A percentile compares a stretch with the other conserved stretches of the same genome.
phyloP scores from a whole-genome alignment of 2,329 filamentous ascomycete species.

The Fusarium udum region DNA sequence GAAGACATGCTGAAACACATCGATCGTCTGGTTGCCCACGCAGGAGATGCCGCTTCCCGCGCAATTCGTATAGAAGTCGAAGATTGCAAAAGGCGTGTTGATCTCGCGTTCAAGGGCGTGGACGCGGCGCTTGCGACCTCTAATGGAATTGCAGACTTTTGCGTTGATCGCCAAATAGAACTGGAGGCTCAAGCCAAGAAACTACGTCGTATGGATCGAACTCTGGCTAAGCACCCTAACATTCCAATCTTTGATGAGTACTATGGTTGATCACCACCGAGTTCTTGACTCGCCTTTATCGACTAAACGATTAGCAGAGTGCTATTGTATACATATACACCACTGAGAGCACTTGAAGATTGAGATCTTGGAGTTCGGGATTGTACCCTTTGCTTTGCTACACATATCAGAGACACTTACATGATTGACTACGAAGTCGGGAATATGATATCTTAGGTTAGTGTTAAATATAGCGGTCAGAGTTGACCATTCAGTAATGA shows the following conservation, averaged over 20 bases:
- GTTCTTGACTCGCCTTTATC: background rate
- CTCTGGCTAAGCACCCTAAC: background rate
- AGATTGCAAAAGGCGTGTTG: slow-evolving; percentile 1
- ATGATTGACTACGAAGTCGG: background rate
- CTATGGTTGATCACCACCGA: background rate
- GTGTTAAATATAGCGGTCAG: background rate
- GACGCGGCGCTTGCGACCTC: background rate
- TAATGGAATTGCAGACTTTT: background rate
- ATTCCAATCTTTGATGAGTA: background rate
- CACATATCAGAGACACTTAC: background rate
- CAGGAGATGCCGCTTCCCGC: background rate
- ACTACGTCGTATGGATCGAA: slow-evolving; percentile 7
- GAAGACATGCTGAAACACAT: background rate
- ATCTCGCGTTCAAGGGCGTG: background rate
- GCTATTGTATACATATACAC: background rate
- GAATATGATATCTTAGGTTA: background rate
- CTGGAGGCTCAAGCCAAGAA: slow-evolving; percentile 12
- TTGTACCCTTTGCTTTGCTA: background rate
- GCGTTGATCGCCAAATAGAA: background rate
- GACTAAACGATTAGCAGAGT: background rate
- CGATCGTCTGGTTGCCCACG: background rate
- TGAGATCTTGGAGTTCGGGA: slow-evolving; percentile 3
- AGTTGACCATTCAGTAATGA: background rate
- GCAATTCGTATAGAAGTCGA: slow-evolving; percentile 3
- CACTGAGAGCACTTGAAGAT: background rate